phyloP scores from a whole-genome alignment of 306 rosid species.

The Trifolium subterraneum region DNA sequence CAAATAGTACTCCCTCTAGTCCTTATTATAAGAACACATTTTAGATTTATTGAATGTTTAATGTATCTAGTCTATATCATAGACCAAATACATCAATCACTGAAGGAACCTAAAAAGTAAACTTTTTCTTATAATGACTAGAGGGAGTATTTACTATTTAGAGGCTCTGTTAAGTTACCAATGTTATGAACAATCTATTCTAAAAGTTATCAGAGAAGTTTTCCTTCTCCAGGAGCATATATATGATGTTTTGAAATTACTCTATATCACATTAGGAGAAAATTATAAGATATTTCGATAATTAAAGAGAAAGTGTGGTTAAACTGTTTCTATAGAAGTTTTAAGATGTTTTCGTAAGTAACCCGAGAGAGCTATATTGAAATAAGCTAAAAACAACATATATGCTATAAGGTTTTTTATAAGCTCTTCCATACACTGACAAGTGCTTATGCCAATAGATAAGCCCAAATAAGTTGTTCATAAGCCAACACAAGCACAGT shows the following conservation, averaged over 20 bases:
- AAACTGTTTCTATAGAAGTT: background rate
- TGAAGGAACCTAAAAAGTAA: too few species aligned
- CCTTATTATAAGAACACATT: too few species aligned
- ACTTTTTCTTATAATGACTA: too few species aligned
- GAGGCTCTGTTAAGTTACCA: too few species aligned
- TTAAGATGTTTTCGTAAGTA: background rate
- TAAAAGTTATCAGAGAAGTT: too few species aligned
- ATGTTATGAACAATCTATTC: too few species aligned
- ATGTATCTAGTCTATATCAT: too few species aligned
- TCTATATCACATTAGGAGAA: slow-evolving; percentile 10
- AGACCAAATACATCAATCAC: too few species aligned
- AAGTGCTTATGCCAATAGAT: background rate
- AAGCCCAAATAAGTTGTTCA: background rate
- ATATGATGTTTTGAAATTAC: slow-evolving; percentile 13
- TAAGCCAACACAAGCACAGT: background rate
- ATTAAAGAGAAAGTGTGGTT: slow-evolving; percentile 1
- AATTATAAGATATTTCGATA: background rate
- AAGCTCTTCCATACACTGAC: background rate
- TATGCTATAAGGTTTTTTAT: background rate
- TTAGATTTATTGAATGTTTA: too few species aligned
- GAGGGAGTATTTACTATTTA: too few species aligned
- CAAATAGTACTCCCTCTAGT: too few species aligned
- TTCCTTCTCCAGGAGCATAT: background rate
- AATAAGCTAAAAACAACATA: background rate
- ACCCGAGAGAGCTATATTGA: background rate